Base-by-base conservation (phyloP, 495 filamentous ascomycete species). In the Aspergillus bertholletiae region DNA sequence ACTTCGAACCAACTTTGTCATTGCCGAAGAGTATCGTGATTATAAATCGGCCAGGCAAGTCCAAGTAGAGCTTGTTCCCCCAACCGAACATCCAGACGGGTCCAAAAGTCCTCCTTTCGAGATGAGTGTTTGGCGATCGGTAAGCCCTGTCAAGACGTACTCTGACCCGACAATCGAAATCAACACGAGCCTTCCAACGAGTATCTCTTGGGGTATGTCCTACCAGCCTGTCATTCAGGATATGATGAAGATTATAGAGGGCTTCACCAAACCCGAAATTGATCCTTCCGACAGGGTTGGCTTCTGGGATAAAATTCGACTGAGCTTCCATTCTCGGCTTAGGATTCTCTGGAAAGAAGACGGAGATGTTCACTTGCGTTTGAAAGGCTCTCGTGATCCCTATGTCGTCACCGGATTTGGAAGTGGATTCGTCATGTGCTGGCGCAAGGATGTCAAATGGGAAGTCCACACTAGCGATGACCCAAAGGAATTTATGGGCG, bases 221-320 rank as follows among this genome's bases (percentile, higher is more conserved):
- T 97, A 97, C 64, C 94, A 99, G 57, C 94, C 94, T 23, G 95
- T 92, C 11, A 97, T 99, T 50, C 94, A 99, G 69, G 94, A 99
- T 63, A 96, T 97, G 89, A 99, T 99, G 94, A 96, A 97, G 84
- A 90, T 95, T 22, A 90, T 99, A 54, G 94, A 99, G 74, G 88
- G 88, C 0, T 96, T 99, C 72, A 96, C 92, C 9, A 99, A 97
- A 60, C 89, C 90, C 5, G 91, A 95, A 58, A 77, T 96, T 35
- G 94, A 97, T 70, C 88, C 89, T 5, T 97, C 93, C 1, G 94
- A 99, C 37, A 82, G 89, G 40, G 89, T 90, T 45, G 94, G 94
- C 7, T 99, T 99, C 74, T 99, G 94, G 94, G 94, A 99, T 68
- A 99, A 99, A 77, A 96, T 99, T 28, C 78, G 94, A 54, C 80